A percentile compares a stretch with the other conserved stretches of the same genome.
Conservation (phyloP, 2,329 filamentous ascomycete genomes). For the Boeremia exigua region DNA sequence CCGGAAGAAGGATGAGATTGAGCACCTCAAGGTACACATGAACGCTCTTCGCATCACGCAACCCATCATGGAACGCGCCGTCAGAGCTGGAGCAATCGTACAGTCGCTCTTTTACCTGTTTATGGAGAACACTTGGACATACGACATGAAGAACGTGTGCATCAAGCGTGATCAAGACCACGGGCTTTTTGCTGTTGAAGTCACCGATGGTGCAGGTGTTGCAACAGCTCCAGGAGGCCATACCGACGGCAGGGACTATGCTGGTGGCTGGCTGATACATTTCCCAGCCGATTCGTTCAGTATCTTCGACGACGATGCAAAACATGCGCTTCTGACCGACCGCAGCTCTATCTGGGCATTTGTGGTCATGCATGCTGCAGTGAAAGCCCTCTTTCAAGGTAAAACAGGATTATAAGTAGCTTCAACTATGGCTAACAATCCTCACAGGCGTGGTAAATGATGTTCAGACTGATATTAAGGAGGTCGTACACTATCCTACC, state of each 20-base stretch:
- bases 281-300: constrained; percentile 14
- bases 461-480: constrained; percentile 21
- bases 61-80: constrained; percentile 9
- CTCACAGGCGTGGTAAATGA: constrained; percentile 21
- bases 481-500: constrained; percentile 18
- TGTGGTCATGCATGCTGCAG: constrained; percentile 20
- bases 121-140: constrained; percentile 23
- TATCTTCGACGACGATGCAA: constrained; percentile 7
- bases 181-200: constrained; percentile 11
- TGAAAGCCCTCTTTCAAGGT: constrained; percentile 22
- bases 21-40: constrained; percentile 12
- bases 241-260: constrained; percentile 11
- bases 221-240: constrained; percentile 6
- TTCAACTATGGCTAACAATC: neutral
- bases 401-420: neutral
- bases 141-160: constrained; percentile 17
- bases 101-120: constrained; percentile 21
- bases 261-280: constrained; percentile 21
- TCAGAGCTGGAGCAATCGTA: constrained; percentile 19
- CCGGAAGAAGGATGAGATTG: constrained; percentile 5
- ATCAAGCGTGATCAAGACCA: constrained; percentile 10
- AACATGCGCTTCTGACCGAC: constrained; percentile 18
- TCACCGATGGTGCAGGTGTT: constrained; percentile 17
- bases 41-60: neutral
- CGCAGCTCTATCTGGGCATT: constrained; percentile 21